A percentile compares a stretch with the other conserved stretches of the same genome.
Evolutionary conservation across 169 alveolate species (phyloP).

Genomic region (Cryptosporidium baileyi): DNA sequence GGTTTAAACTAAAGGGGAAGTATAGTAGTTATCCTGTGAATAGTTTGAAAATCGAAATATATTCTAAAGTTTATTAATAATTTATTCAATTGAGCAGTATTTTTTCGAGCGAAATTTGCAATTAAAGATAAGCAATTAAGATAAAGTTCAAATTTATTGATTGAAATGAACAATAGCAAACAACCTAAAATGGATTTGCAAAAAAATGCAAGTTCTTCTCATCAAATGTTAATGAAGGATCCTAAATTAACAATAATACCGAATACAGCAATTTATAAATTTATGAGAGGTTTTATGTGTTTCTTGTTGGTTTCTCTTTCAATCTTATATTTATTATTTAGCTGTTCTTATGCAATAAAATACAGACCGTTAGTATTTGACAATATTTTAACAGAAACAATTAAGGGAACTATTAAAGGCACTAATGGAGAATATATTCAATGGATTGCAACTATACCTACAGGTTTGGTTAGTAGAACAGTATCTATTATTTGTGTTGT

Average conservation of each 20-base stretch:
- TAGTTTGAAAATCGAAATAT: too few relatives aligned
- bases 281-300: conserved; percentile 57
- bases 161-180: too few relatives aligned
- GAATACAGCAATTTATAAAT: conserved; percentile 22
- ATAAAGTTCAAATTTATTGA: too few relatives aligned
- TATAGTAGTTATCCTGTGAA: too few relatives aligned
- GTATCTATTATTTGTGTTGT: conserved; percentile 58
- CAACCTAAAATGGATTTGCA: too few relatives aligned
- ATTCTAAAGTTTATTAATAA: too few relatives aligned
- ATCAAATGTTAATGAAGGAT: too few relatives aligned
- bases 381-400: conserved; percentile 32
- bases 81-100: too few relatives aligned
- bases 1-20: too few relatives aligned
- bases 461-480: conserved; percentile 50
- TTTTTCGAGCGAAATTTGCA: too few relatives aligned
- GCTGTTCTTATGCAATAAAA: conserved; percentile 57
- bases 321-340: conserved; percentile 27
- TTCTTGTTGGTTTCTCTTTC: conserved; percentile 9
- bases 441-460: conserved; percentile 62
- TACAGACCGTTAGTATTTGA: conserved; percentile 56
- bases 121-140: too few relatives aligned
- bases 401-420: conserved; percentile 52
- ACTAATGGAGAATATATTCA: conserved; percentile 54
- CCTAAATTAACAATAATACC: conserved; percentile 28
- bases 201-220: too few relatives aligned